Percentiles rank a stretch among this genome's conserved stretches.
phyloP scores from a whole-genome alignment of 768 basidiomycete species.

The Phaeotremella fagi region DNA sequence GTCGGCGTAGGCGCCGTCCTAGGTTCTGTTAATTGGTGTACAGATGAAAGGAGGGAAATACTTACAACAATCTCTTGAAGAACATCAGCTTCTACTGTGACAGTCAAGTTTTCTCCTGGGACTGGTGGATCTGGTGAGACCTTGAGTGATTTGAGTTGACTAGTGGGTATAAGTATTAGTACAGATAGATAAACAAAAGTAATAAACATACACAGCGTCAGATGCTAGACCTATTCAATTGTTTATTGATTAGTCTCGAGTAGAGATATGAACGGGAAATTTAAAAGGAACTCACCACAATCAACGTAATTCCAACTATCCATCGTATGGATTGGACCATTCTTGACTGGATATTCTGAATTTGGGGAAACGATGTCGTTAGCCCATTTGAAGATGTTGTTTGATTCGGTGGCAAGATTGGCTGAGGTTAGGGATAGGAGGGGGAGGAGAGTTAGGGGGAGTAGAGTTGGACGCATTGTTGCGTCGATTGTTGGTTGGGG shows the following conservation, averaged over 20 bases:
- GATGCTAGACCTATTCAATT: conserved; percentile 27
- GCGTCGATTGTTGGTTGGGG: neutral
- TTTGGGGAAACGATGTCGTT: conserved; percentile 22
- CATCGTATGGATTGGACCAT: conserved; percentile 45
- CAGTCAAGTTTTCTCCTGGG: conserved; percentile 82
- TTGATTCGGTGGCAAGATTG: conserved; percentile 23
- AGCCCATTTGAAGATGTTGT: conserved; percentile 17
- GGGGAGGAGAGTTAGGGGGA: conserved; percentile 15
- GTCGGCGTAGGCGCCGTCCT: conserved; percentile 89
- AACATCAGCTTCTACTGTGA: conserved; percentile 66
- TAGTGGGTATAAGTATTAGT: conserved; percentile 4
- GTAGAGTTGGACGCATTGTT: conserved; percentile 23
- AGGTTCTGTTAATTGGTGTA: neutral
- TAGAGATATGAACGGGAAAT: neutral
- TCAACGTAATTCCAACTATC: conserved; percentile 63
- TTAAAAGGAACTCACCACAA: conserved; percentile 66
- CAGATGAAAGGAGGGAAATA: neutral
- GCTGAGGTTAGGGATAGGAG: conserved; percentile 27
- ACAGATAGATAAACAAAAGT: conserved; percentile 46
- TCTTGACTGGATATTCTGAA: conserved; percentile 19
- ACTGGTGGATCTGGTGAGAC: conserved; percentile 82
- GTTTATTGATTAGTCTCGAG: neutral
- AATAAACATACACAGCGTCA: conserved; percentile 35
- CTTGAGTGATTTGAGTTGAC: conserved; percentile 63
- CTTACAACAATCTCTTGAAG: conserved; percentile 62